phyloP scores from a whole-genome alignment of 768 basidiomycete species.

The Rhizopogon roseolus region DNA sequence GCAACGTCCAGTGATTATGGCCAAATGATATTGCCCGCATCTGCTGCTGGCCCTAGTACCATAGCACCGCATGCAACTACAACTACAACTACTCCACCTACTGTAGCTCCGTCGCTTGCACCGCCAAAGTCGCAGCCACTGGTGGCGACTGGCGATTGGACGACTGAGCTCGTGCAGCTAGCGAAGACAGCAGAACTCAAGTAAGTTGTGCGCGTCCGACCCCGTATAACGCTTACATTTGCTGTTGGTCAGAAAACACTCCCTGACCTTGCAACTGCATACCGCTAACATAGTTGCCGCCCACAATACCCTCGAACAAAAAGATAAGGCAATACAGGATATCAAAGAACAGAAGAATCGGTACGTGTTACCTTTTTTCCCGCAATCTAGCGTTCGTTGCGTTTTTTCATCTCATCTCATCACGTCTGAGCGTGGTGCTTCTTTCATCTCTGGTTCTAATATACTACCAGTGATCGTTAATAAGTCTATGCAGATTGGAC shows the following conservation, averaged over 20 bases:
- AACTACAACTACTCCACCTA: conserved; percentile 1
- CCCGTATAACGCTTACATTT: neutral
- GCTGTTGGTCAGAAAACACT: conserved; percentile 59
- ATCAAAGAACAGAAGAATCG: conserved; percentile 82
- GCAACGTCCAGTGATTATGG: conserved; percentile 29
- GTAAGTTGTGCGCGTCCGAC: conserved; percentile 38
- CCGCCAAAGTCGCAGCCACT: conserved; percentile 41
- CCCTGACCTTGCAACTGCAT: conserved; percentile 76
- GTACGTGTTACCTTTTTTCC: conserved; percentile 34
- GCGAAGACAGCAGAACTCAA: conserved; percentile 87
- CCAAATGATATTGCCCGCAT: conserved; percentile 25
- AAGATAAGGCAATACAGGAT: conserved; percentile 75
- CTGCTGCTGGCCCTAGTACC: conserved; percentile 28
- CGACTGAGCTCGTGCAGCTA: conserved; percentile 77
- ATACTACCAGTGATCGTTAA: neutral
- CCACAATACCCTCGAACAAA: conserved; percentile 74
- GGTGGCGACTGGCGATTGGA: conserved; percentile 83
- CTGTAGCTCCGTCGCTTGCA: conserved; percentile 8
- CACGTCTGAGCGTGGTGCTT: neutral
- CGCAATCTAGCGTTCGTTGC: neutral
- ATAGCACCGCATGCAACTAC: conserved; percentile 25
- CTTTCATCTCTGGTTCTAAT: conserved; percentile 11
- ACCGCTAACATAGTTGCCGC: conserved; percentile 85
- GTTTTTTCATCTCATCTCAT: neutral
- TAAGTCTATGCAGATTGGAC: conserved; percentile 47